Evolutionary conservation across 2,329 filamentous ascomycete species (phyloP).

Genomic region (Thelonectria blattea): DNA sequence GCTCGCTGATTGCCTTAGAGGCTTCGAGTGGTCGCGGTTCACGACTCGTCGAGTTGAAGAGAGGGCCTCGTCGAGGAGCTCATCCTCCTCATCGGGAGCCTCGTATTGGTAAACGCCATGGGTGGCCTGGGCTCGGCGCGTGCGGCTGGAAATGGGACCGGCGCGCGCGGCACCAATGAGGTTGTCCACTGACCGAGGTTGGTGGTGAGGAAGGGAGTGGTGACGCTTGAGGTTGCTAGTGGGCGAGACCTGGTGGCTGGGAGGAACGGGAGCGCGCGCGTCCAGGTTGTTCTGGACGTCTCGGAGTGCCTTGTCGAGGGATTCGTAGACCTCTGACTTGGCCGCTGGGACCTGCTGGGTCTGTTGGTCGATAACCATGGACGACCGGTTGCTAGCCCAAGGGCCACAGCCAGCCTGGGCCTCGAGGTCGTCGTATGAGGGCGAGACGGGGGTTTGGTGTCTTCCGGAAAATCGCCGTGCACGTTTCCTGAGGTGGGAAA

Average conservation of each 20-base stretch:
- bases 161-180: slow-evolving; percentile 60
- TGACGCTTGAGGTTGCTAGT: slow-evolving; percentile 66
- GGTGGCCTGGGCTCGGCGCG: slow-evolving; percentile 74
- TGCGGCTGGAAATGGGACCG: slow-evolving; percentile 77
- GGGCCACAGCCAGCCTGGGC: slow-evolving; percentile 91
- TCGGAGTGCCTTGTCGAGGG: slow-evolving; percentile 63
- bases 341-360: slow-evolving; percentile 55
- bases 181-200: slow-evolving; percentile 69
- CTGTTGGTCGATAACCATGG: slow-evolving; percentile 74
- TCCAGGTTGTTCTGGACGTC: slow-evolving; percentile 60
- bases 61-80: slow-evolving; percentile 88
- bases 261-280: slow-evolving; percentile 55
- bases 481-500: slow-evolving; percentile 93
- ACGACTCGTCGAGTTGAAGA: slow-evolving; percentile 78
- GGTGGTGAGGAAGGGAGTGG: slow-evolving; percentile 68
- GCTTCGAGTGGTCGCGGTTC: slow-evolving; percentile 55
- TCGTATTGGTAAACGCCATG: slow-evolving; percentile 87
- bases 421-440: slow-evolving; percentile 84
- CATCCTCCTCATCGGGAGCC: slow-evolving; percentile 94
- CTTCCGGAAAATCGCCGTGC: slow-evolving; percentile 91
- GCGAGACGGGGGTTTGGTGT: slow-evolving; percentile 81
- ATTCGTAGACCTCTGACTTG: slow-evolving; percentile 65
- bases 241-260: slow-evolving; percentile 57
- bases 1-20: slow-evolving; percentile 67
- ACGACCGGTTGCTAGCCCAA: slow-evolving; percentile 86